Evolutionary conservation across 148 eudicot genomes (phyloP).

Genomic region (Vaccinium darrowii): DNA sequence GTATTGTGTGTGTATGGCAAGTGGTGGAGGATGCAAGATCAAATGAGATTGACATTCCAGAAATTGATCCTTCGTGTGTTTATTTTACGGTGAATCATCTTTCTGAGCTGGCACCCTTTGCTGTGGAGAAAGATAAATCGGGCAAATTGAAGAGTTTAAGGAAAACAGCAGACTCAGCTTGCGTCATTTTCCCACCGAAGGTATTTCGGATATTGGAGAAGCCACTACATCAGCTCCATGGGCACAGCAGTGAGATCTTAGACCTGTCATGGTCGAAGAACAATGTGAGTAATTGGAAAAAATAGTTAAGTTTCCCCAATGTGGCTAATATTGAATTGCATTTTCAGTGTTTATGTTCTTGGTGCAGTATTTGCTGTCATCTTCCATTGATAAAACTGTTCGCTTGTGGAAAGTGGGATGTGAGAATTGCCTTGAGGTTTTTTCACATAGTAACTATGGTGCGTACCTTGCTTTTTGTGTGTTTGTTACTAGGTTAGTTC

Average conservation of each 20-base stretch:
- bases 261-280: constrained; percentile 84
- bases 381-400: constrained; percentile 85
- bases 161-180: constrained; percentile 72
- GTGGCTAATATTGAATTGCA: neutral
- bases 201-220: constrained; percentile 74
- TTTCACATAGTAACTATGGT: constrained; percentile 84
- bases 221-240: constrained; percentile 71
- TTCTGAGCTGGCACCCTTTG: constrained; percentile 56
- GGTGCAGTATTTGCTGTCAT: constrained; percentile 67
- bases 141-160: constrained; percentile 36
- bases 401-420: constrained; percentile 87
- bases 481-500: neutral
- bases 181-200: constrained; percentile 79
- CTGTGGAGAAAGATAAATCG: constrained; percentile 44
- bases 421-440: constrained; percentile 63
- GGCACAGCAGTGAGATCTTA: constrained; percentile 72
- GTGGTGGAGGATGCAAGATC: constrained; percentile 72
- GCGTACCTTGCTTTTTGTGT: constrained; percentile 13
- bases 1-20: constrained; percentile 80
- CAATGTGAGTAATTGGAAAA: constrained; percentile 42
- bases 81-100: constrained; percentile 72
- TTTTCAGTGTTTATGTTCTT: constrained; percentile 26
- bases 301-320: neutral
- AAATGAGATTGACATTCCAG: constrained; percentile 62
- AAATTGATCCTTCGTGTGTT: constrained; percentile 65